A percentile compares a stretch with the other conserved stretches of the same genome.
Evolutionary conservation across 208 protist genomes (phyloP).

Genomic region (Sergeia podlipaevii): DNA sequence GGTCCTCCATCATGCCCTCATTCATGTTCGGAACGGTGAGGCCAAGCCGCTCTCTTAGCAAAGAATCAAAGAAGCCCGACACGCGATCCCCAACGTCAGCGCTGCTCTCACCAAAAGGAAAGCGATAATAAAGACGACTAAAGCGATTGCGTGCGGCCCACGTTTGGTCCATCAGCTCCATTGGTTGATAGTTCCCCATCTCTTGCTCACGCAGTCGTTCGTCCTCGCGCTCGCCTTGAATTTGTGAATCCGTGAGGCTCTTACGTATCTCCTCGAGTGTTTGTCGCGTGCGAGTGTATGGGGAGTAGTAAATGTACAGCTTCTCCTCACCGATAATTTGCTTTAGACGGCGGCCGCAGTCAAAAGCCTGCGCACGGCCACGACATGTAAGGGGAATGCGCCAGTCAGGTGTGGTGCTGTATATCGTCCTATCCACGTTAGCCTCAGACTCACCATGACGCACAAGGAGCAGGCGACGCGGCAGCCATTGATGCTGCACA

Average conservation of each 20-base stretch:
- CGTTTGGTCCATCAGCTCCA: slow-evolving; percentile 63
- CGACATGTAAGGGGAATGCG: slow-evolving; percentile 77
- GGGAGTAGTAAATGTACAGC: slow-evolving; percentile 89
- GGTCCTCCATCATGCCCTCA: slow-evolving; percentile 15
- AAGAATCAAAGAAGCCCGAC: slow-evolving; percentile 83
- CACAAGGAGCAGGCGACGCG: slow-evolving; percentile 73
- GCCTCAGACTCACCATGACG: slow-evolving; percentile 83
- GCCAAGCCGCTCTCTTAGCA: slow-evolving; percentile 67
- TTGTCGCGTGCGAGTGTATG: slow-evolving; percentile 81
- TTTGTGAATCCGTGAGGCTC: slow-evolving; percentile 53
- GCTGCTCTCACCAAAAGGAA: slow-evolving; percentile 87
- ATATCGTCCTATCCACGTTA: slow-evolving; percentile 77
- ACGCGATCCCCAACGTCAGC: slow-evolving; percentile 90
- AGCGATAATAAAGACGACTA: slow-evolving; percentile 91
- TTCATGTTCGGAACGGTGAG: slow-evolving; percentile 64
- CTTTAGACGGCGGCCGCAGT: slow-evolving; percentile 75
- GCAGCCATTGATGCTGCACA: slow-evolving; percentile 46
- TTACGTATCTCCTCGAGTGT: slow-evolving; percentile 82
- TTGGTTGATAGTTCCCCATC: slow-evolving; percentile 91
- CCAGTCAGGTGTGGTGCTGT: slow-evolving; percentile 87
- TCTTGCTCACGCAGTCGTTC: slow-evolving; percentile 93
- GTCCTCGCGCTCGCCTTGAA: slow-evolving; percentile 88
- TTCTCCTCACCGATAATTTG: slow-evolving; percentile 74
- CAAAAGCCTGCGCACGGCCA: slow-evolving; percentile 77
- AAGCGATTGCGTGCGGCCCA: slow-evolving; percentile 69